Conservation (phyloP, 768 basidiomycete genomes). For the Phylloporus sp. region DNA sequence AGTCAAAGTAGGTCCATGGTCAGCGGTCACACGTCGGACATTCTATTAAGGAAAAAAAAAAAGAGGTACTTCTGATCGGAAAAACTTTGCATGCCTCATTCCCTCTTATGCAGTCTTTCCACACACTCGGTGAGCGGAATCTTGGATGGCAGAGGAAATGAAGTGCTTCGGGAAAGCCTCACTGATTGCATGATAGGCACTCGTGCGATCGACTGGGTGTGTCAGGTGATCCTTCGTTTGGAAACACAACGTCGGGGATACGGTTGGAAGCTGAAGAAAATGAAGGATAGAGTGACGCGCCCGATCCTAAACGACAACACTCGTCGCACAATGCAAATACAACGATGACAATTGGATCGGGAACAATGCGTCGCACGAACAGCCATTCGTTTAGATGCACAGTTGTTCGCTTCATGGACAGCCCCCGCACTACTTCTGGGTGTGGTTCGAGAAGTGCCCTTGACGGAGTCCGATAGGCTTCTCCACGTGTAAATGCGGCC, state of each 20-base stretch:
- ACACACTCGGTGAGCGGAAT: constrained; percentile 33
- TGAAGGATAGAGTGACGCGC: too few relatives aligned
- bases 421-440: constrained; percentile 26
- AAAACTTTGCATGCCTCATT: neutral
- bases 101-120: neutral
- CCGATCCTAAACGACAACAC: too few relatives aligned
- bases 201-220: constrained; percentile 28
- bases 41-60: constrained; percentile 8
- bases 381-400: constrained; percentile 18
- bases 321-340: too few relatives aligned
- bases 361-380: neutral
- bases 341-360: constrained; percentile 13
- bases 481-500: constrained; percentile 6
- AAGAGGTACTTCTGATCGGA: constrained; percentile 12
- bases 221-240: constrained; percentile 11
- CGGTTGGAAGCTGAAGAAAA: too few relatives aligned
- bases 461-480: neutral
- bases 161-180: too few relatives aligned
- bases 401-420: constrained; percentile 33
- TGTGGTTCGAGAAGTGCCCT: neutral
- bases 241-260: neutral
- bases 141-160: constrained; percentile 22
- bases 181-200: constrained; percentile 21
- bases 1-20: neutral
- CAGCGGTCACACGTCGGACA: constrained; percentile 33